phyloP scores from a whole-genome alignment of 768 basidiomycete species.

The Pleurotus ostreatus region DNA sequence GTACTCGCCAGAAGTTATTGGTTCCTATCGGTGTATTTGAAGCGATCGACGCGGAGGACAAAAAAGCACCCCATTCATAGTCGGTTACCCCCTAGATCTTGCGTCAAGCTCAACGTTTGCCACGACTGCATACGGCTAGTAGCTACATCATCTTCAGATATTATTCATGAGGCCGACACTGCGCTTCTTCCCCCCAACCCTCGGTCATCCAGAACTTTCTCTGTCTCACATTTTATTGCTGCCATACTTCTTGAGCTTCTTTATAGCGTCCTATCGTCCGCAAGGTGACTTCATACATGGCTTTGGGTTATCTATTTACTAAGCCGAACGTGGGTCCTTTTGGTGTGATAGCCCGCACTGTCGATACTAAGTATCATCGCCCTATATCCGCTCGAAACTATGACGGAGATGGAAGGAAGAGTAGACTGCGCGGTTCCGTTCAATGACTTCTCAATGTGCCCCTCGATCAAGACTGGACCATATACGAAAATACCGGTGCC shows the following conservation, averaged over 20 bases:
- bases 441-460: constrained; percentile 34
- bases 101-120: not conserved
- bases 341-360: not conserved
- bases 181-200: constrained; percentile 3
- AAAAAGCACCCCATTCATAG: constrained; percentile 7
- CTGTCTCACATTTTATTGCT: constrained; percentile 6
- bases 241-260: constrained; percentile 8
- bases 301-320: constrained; percentile 2
- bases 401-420: not conserved
- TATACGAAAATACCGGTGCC: constrained; percentile 70
- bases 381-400: constrained; percentile 6
- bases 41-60: constrained; percentile 8
- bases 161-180: not conserved
- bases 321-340: constrained; percentile 1
- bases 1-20: constrained; percentile 5
- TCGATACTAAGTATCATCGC: constrained; percentile 4
- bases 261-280: constrained; percentile 7
- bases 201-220: constrained; percentile 9
- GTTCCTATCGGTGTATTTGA: constrained; percentile 5
- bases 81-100: not conserved
- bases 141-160: constrained; percentile 3
- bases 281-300: constrained; percentile 8
- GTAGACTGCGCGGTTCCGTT: not conserved
- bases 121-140: not conserved
- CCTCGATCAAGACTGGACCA: constrained; percentile 67